phyloP scores from a whole-genome alignment of 805 yeast species.

The Lipomyces lipofer region DNA sequence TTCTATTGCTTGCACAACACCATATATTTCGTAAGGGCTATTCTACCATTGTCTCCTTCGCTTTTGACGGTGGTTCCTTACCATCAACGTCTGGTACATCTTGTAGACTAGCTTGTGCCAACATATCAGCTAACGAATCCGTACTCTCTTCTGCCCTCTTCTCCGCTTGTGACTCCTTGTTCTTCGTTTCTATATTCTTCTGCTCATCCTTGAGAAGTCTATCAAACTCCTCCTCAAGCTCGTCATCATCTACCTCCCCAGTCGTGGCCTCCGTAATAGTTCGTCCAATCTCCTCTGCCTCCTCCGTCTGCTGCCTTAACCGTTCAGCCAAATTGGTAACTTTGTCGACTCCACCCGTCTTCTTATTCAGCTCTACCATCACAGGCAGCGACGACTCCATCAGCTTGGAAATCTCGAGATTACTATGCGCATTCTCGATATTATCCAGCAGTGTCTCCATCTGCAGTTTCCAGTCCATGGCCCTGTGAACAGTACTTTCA shows the following conservation, averaged over 20 bases:
- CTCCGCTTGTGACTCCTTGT: background rate
- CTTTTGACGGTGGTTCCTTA: too few species aligned
- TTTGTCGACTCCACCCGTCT: conserved; percentile 47
- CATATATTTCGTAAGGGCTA: too few species aligned
- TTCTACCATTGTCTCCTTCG: too few species aligned
- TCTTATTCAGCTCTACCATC: conserved; percentile 47
- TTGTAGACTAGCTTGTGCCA: conserved; percentile 14
- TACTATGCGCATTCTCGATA: conserved; percentile 21
- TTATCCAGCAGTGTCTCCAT: conserved; percentile 14
- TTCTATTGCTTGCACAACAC: too few species aligned
- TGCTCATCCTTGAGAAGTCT: conserved; percentile 38
- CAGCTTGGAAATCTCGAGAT: conserved; percentile 30
- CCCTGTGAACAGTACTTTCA: conserved; percentile 6
- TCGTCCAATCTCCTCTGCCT: conserved; percentile 44
- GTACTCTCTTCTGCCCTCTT: background rate
- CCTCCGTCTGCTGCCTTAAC: conserved; percentile 43
- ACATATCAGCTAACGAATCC: conserved; percentile 8
- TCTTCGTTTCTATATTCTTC: conserved; percentile 8
- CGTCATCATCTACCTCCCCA: conserved; percentile 39
- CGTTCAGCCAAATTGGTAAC: conserved; percentile 47
- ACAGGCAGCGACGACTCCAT: conserved; percentile 47
- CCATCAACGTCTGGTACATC: too few species aligned
- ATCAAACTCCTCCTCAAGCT: conserved; percentile 46
- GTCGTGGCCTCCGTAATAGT: conserved; percentile 38
- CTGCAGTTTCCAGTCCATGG: conserved; percentile 10